Conservation (phyloP, 441 rosid genomes). For the Omphalea diandra region DNA sequence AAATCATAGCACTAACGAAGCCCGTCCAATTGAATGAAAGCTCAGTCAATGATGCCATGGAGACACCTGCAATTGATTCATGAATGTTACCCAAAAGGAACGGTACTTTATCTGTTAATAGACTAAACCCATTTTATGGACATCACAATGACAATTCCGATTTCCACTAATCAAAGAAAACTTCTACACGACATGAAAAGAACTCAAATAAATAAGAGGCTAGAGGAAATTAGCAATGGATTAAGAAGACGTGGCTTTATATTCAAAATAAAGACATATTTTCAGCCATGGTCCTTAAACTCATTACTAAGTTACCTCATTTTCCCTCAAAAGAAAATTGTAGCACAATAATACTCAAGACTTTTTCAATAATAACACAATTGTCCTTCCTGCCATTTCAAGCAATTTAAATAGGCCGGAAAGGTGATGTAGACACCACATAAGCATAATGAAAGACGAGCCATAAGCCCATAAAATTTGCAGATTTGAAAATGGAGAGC, state of each 20-base stretch:
- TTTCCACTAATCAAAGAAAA: constrained; percentile 1
- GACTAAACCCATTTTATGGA: background rate
- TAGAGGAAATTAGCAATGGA: too few relatives aligned
- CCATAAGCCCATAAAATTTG: too few relatives aligned
- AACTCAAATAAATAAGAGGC: constrained; percentile 2
- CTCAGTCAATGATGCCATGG: constrained; percentile 93
- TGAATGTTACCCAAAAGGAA: background rate
- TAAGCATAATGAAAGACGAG: too few relatives aligned
- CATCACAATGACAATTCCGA: background rate
- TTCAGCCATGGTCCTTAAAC: too few relatives aligned
- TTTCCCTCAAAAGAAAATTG: too few relatives aligned
- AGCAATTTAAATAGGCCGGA: too few relatives aligned
- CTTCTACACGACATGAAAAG: background rate
- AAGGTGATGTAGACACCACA: too few relatives aligned
- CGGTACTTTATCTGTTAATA: background rate
- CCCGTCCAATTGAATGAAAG: constrained; percentile 92
- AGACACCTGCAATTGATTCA: constrained; percentile 51
- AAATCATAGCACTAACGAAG: constrained; percentile 94
- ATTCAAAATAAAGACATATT: constrained; percentile 1
- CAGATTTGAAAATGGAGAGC: constrained; percentile 11
- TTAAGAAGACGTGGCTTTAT: background rate
- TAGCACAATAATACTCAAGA: too few relatives aligned
- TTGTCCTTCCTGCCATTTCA: too few relatives aligned
- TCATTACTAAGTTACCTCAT: background rate
- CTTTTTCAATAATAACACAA: too few relatives aligned